These are phyloP conservation scores for Fagopyrum homotropicum DNA, from an alignment of 148 eudicot species.

Conservation along the genomic window DNA sequence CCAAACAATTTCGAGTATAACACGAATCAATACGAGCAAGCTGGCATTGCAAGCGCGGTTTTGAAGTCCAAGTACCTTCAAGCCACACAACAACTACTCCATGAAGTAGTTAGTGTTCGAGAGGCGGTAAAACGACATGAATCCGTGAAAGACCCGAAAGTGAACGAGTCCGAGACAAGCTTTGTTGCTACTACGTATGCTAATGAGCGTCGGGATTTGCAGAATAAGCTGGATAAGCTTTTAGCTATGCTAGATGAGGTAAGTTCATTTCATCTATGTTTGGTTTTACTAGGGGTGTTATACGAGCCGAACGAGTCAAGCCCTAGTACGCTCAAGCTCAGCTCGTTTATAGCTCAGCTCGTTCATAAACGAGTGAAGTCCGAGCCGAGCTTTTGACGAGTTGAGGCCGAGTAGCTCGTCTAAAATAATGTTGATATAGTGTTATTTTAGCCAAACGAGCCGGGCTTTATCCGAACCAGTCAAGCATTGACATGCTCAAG, in stretches of 20 bases:
- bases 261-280: background rate
- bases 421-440: too few species aligned
- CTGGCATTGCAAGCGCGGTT: constrained; percentile 29
- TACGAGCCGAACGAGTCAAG: too few species aligned
- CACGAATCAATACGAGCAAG: constrained; percentile 30
- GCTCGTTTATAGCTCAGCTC: too few species aligned
- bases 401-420: too few species aligned
- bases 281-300: background rate
- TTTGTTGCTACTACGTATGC: background rate
- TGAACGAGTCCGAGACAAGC: background rate
- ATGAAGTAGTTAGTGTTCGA: constrained; percentile 66
- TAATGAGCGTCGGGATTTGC: background rate
- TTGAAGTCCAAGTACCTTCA: constrained; percentile 61
- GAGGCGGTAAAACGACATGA: constrained; percentile 40
- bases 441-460: too few species aligned
- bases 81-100: constrained; percentile 63
- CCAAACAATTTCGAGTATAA: constrained; percentile 25
- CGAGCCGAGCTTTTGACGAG: too few species aligned
- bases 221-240: constrained; percentile 10
- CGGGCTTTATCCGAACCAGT: too few species aligned
- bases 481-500: too few species aligned
- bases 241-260: constrained; percentile 1
- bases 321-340: too few species aligned
- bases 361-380: too few species aligned
- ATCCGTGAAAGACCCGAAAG: constrained; percentile 30